Evolutionary conservation across 2,329 filamentous ascomycete species (phyloP).

Genomic region (Claviceps capensis): DNA sequence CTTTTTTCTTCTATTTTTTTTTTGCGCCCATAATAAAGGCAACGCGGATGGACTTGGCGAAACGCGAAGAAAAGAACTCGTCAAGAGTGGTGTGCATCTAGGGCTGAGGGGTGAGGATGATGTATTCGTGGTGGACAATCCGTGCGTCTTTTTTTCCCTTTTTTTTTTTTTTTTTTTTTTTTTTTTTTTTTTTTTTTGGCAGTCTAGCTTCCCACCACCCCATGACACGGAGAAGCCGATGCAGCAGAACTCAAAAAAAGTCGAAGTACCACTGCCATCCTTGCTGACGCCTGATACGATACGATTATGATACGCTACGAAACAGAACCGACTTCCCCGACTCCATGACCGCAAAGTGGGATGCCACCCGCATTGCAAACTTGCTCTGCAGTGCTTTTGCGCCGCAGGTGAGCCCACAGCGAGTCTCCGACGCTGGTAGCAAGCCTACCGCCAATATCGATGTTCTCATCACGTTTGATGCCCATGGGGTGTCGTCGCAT

Average conservation of each 20-base stretch:
- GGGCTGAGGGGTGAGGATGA: slow-evolving; percentile 65
- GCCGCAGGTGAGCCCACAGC: slow-evolving; percentile 38
- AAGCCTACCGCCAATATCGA: slow-evolving; percentile 49
- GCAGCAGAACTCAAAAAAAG: too few relatives aligned
- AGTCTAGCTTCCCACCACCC: too few relatives aligned
- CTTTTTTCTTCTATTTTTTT: background rate
- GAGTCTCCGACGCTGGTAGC: slow-evolving; percentile 15
- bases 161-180: background rate
- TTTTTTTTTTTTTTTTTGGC: background rate
- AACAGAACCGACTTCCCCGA: slow-evolving; percentile 55
- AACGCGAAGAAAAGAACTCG: slow-evolving; percentile 68
- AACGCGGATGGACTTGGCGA: slow-evolving; percentile 80
- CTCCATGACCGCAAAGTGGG: slow-evolving; percentile 74
- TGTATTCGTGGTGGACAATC: slow-evolving; percentile 72
- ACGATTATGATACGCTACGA: too few relatives aligned
- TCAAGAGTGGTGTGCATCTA: slow-evolving; percentile 63
- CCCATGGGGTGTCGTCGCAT: slow-evolving; percentile 68
- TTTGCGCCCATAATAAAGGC: slow-evolving; percentile 29
- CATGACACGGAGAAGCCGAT: too few relatives aligned
- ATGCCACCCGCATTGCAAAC: slow-evolving; percentile 51
- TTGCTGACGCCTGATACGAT: too few relatives aligned
- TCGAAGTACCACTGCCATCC: too few relatives aligned
- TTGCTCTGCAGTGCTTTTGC: slow-evolving; percentile 64
- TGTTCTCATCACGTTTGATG: slow-evolving; percentile 80
- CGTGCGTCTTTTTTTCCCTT: slow-evolving; percentile 30